Base-by-base conservation (phyloP, 768 basidiomycete species). In the Lentinula guzmanii region DNA sequence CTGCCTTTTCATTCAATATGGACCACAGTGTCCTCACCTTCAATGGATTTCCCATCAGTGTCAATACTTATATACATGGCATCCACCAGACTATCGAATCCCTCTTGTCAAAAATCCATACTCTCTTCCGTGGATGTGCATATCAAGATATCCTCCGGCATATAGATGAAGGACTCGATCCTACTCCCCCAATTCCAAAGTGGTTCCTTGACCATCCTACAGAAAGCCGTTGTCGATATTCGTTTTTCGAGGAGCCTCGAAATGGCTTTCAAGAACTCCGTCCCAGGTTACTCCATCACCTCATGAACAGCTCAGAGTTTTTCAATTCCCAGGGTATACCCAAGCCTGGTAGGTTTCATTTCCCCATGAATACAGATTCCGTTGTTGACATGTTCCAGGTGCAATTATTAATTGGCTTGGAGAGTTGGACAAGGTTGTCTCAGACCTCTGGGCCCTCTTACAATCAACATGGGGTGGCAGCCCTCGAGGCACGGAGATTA, bases 401-500 rank as follows among this genome's bases (percentile, higher is more conserved):
- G 42, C 13, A 11, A 43, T 58, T 42, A 6, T 42, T 10, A 13
- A 5, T 11, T 58, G 57, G 57, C 28, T 67, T 0, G 2, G 39
- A 0, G 24, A 67, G 1, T 37, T 67, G 0, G 60, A 67, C n/a
- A 34, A 65, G 5, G 60, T 67, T 0, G 43, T 67, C 0, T 65
- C 46, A 0, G 60, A 63, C 13, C 57, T 63, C 51, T 67, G 60
- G 18, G 65, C 58, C 18, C 55, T 53, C 1, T 18, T 67, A 0
- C 61, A 64, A 3, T 10, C 60, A 2, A 65, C 54, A 0, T 67
- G 66, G 64, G 64, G 64, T 2, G 66, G 67, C 1, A 66, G 66
- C 0, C 60, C 66, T 7, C 9, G 53, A 0, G 66, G 62, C 2
- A 67, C 57, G 0, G 66, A 67, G 33, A 67, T 62, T 5, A 48